Evolutionary conservation across 805 yeast species (phyloP).

Genomic region (Candida verbasci): DNA sequence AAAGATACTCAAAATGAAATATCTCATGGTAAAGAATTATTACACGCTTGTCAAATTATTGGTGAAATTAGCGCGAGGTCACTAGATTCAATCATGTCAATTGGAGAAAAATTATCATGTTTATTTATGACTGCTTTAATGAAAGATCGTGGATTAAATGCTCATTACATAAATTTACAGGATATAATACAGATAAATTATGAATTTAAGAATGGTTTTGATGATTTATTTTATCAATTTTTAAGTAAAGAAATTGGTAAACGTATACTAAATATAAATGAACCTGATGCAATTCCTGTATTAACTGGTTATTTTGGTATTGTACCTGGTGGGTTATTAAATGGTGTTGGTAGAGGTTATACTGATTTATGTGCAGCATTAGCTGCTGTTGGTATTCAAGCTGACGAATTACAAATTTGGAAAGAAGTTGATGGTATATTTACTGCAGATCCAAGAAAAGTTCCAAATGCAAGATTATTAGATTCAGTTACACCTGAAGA

Average conservation of each 20-base stretch:
- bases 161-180: slow-evolving; percentile 77
- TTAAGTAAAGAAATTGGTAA: slow-evolving; percentile 51
- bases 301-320: slow-evolving; percentile 94
- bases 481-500: slow-evolving; percentile 95
- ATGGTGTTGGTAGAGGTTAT: slow-evolving; percentile 95
- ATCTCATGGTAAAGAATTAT: slow-evolving; percentile 58
- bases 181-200: slow-evolving; percentile 62
- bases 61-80: slow-evolving; percentile 91
- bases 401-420: slow-evolving; percentile 97
- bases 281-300: slow-evolving; percentile 64
- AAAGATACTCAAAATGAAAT: slow-evolving; percentile 62
- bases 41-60: slow-evolving; percentile 84
- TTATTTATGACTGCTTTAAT: slow-evolving; percentile 81
- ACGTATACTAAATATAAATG: slow-evolving; percentile 39
- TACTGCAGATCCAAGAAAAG: slow-evolving; percentile 97
- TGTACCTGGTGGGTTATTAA: slow-evolving; percentile 92
- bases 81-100: slow-evolving; percentile 82
- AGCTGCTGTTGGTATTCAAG: slow-evolving; percentile 86
- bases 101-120: slow-evolving; percentile 92
- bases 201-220: slow-evolving; percentile 57
- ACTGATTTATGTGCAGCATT: slow-evolving; percentile 97
- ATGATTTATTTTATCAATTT: slow-evolving; percentile 57
- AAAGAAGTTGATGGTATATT: slow-evolving; percentile 98
- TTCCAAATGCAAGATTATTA: slow-evolving; percentile 79
- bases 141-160: slow-evolving; percentile 74